phyloP scores from a whole-genome alignment of 805 yeast species.

The Yueomyces sinensis region DNA sequence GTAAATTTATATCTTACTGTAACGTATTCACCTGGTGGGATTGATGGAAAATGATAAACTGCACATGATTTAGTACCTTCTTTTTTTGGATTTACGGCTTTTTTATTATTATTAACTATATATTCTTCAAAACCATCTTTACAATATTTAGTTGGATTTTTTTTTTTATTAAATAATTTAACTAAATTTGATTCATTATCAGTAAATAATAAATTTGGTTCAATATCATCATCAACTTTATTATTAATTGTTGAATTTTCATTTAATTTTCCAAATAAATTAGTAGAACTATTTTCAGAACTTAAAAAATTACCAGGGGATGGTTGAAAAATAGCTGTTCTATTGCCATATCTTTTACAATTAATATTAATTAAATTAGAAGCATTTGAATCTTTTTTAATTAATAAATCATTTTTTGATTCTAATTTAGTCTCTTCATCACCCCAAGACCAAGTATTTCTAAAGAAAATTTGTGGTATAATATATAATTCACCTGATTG shows the following conservation, averaged over 20 bases:
- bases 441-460: slow-evolving; percentile 95
- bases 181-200: slow-evolving; percentile 77
- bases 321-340: slow-evolving; percentile 62
- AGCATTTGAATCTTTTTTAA: slow-evolving; percentile 25
- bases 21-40: slow-evolving; percentile 79
- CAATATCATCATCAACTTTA: slow-evolving; percentile 45
- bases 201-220: slow-evolving; percentile 68
- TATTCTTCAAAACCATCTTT: slow-evolving; percentile 90
- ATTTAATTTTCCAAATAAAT: slow-evolving; percentile 27
- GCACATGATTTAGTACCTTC: slow-evolving; percentile 79
- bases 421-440: slow-evolving; percentile 22
- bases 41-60: slow-evolving; percentile 65
- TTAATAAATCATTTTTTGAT: slow-evolving; percentile 33
- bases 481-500: slow-evolving; percentile 83
- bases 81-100: slow-evolving; percentile 56
- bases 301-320: slow-evolving; percentile 63
- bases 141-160: slow-evolving; percentile 44
- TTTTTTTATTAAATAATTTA: slow-evolving; percentile 47
- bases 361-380: slow-evolving; percentile 41
- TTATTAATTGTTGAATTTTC: neutral
- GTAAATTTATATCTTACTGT: slow-evolving; percentile 69
- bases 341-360: slow-evolving; percentile 57
- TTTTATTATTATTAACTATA: slow-evolving; percentile 42
- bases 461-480: slow-evolving; percentile 68
- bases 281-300: slow-evolving; percentile 1